phyloP scores from a whole-genome alignment of 2,329 filamentous ascomycete genomes.

The Pyricularia sp. region DNA sequence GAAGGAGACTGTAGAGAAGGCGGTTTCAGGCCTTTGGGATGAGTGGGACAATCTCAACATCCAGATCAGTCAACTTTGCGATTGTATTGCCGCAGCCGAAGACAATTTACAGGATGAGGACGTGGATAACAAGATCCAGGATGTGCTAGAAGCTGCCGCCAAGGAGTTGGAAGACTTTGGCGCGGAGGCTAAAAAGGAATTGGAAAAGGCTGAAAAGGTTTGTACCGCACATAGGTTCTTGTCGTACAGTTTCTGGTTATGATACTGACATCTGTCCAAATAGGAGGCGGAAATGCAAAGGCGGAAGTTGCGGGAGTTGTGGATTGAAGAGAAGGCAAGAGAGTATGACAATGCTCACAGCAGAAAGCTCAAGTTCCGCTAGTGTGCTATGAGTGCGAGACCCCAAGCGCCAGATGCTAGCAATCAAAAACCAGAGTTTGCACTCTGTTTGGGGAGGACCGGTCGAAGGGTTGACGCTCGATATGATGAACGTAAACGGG shows the following conservation, averaged over 20 bases:
- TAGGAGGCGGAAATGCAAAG: neutral
- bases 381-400: neutral
- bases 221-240: neutral
- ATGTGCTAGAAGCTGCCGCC: neutral
- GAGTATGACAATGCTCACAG: neutral
- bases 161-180: neutral
- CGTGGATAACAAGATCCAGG: neutral
- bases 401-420: neutral
- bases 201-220: neutral
- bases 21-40: neutral
- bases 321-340: neutral
- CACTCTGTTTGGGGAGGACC: neutral
- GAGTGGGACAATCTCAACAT: neutral
- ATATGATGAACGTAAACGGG: neutral
- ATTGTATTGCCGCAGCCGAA: neutral
- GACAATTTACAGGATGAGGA: neutral
- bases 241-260: too few relatives aligned
- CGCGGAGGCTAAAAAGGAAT: neutral
- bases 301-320: neutral
- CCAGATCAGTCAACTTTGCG: constrained; percentile 5
- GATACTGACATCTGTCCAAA: neutral
- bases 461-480: neutral
- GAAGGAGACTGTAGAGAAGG: neutral
- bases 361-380: neutral
- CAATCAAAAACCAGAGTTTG: neutral